Percentiles rank a stretch among this genome's conserved stretches.
Evolutionary conservation across 257 asterid species (phyloP).

Genomic region (Plectranthus barbatus): DNA sequence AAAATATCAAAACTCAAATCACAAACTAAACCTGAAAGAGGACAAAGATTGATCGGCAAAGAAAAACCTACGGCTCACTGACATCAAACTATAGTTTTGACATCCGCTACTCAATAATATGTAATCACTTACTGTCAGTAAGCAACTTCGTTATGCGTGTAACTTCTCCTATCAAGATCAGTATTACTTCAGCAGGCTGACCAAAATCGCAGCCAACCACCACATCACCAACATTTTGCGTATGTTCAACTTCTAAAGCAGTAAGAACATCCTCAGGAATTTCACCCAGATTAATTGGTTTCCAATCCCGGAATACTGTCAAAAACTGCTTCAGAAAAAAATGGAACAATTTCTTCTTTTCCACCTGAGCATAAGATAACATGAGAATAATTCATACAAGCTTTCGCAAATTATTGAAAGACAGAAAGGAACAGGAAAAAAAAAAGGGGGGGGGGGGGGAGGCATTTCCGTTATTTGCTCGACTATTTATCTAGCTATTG

Average conservation of each 20-base stretch:
- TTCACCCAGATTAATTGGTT: conserved; percentile 49
- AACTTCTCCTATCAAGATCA: conserved; percentile 52
- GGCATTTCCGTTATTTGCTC: conserved; percentile 6
- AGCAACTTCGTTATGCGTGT: conserved; percentile 42
- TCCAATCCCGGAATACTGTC: conserved; percentile 60
- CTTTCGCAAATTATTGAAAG: conserved; percentile 7
- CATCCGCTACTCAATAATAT: conserved; percentile 8
- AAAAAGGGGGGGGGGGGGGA: no score
- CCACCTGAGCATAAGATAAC: conserved; percentile 47
- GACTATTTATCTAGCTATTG: conserved; percentile 8
- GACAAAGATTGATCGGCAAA: conserved; percentile 2
- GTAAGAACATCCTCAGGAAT: conserved; percentile 37
- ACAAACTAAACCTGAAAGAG: neutral
- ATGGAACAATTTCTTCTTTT: conserved; percentile 53
- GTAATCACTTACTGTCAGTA: conserved; percentile 62
- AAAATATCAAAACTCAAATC: conserved; percentile 1
- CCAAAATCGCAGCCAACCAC: conserved; percentile 87
- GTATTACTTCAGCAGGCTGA: conserved; percentile 77
- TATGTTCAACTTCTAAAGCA: conserved; percentile 22
- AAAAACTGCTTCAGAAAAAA: conserved; percentile 82
- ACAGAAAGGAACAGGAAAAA: conserved; percentile 14
- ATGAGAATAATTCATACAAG: conserved; percentile 12
- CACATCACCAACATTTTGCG: conserved; percentile 36
- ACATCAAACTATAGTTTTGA: conserved; percentile 12
- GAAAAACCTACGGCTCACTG: conserved; percentile 5